A percentile compares a stretch with the other conserved stretches of the same genome.
These are phyloP conservation scores for Lecanicillium sp. DNA, from an alignment of 2,329 filamentous ascomycete genomes.

Conservation along the genomic window DNA sequence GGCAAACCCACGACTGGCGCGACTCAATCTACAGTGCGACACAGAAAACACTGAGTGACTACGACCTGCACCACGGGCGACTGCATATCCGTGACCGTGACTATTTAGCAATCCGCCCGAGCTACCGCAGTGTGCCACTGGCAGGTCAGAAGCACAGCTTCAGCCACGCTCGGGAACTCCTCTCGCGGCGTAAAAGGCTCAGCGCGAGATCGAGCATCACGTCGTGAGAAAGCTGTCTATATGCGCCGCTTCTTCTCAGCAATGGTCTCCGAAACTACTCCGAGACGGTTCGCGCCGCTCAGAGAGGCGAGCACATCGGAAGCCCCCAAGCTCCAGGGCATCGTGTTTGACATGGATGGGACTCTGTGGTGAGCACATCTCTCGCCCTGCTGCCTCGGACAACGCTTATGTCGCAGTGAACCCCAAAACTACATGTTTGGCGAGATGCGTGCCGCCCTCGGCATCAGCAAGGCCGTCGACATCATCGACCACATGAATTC, in stretches of 20 bases:
- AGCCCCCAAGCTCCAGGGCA: slow-evolving; percentile 46
- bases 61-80: no score
- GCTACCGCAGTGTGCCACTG: no score
- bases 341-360: slow-evolving; percentile 91
- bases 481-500: slow-evolving; percentile 84
- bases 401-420: slow-evolving; percentile 49
- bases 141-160: no score
- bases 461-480: slow-evolving; percentile 66
- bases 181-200: slow-evolving; percentile 4
- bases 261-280: slow-evolving; percentile 33
- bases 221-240: neutral
- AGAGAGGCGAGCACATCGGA: slow-evolving; percentile 29
- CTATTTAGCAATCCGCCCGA: no score
- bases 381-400: neutral
- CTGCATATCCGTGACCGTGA: no score
- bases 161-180: no score
- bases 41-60: no score
- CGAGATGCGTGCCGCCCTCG: slow-evolving; percentile 72
- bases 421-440: slow-evolving; percentile 95
- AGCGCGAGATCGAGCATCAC: neutral
- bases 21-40: no score
- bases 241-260: slow-evolving; percentile 30
- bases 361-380: slow-evolving; percentile 69
- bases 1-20: no score
- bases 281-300: slow-evolving; percentile 52